Evolutionary conservation across 345 rosid species (phyloP), one percentile per base, ranked within the genome.

Genomic region (Eucalyptus viminalis): DNA sequence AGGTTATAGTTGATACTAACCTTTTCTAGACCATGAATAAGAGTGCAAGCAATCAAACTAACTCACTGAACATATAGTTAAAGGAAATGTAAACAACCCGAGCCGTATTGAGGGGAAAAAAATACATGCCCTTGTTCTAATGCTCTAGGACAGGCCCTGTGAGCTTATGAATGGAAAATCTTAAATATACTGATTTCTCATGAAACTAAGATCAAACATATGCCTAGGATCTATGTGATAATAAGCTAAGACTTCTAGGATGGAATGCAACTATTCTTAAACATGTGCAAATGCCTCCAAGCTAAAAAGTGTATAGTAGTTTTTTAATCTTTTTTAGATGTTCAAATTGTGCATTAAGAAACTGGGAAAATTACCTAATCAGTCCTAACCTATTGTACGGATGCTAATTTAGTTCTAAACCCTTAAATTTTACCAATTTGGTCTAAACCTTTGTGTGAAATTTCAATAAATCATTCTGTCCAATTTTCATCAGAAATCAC

Each of bases 401-500:
- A 4, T 40, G 29, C 7, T 4, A 76, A 76, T 21, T 21, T 14
- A 21, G 9, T 72, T 9, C 9, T 21, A 40, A 40, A 76, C 25
- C 24, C 43, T 76, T 40, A 3, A 76, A 76, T 21, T 40, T 11
- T 1, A 13, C 9, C 9, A 76, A 40, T 76, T 76, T 76, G 24
- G 27, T 76, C 3, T 40, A 21, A 21, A 21, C 15, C 15, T 21
- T 11, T 37, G 29, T 7, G 15, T 37, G 85, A 3, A 37, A 40
- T 22, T 21, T 2, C 9, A 76, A 40, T 22, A 11, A 37, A 14
- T 11, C 14, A 3, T 76, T 21, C 29, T 0, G 1, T 21, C 21
- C 9, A 40, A 40, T 76, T 40, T 76, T 76, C 1, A 0, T 7
- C 2, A 7, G 2, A 65, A 40, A 76, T 76, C 25, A 7, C 3